Evolutionary conservation across 352 stramenopile genomes (phyloP).

Genomic region (Thalassiosira mediterranea): DNA sequence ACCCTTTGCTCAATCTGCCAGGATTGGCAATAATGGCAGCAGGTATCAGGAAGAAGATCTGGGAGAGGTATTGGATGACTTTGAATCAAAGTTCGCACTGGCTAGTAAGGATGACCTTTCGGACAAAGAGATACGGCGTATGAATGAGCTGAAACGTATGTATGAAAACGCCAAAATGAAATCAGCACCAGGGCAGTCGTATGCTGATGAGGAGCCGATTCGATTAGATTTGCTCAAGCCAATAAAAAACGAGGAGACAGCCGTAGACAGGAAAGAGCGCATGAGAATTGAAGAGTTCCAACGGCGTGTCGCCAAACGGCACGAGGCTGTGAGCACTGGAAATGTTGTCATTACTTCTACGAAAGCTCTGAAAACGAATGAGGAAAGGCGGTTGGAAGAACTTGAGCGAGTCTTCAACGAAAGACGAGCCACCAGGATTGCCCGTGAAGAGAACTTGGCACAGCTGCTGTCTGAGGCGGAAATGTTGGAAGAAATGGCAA

Average conservation of each 20-base stretch:
- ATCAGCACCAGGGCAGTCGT: too few species aligned
- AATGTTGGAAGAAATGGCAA: not conserved
- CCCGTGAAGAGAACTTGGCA: constrained; percentile 1
- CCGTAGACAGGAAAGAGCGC: constrained; percentile 24
- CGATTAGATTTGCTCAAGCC: constrained; percentile 29
- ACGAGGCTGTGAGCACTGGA: not conserved
- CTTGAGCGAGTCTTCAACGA: constrained; percentile 11
- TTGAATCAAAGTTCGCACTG: constrained; percentile 2
- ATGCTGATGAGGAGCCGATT: constrained; percentile 15
- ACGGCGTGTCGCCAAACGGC: constrained; percentile 4
- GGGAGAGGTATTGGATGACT: constrained; percentile 4
- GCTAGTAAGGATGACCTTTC: not conserved
- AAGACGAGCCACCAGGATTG: too few species aligned
- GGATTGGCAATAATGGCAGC: not conserved
- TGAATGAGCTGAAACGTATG: too few species aligned
- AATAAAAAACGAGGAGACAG: constrained; percentile 7
- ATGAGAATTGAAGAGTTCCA: constrained; percentile 29
- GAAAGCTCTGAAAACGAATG: constrained; percentile 21
- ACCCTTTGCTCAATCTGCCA: not conserved
- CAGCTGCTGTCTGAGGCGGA: not conserved
- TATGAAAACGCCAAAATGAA: too few species aligned
- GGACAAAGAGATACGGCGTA: too few species aligned
- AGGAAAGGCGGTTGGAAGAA: constrained; percentile 22
- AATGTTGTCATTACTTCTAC: not conserved
- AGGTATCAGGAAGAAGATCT: not conserved